phyloP scores from a whole-genome alignment of 371 early-diverging fungal genomes.

The Mucor racemosus region DNA sequence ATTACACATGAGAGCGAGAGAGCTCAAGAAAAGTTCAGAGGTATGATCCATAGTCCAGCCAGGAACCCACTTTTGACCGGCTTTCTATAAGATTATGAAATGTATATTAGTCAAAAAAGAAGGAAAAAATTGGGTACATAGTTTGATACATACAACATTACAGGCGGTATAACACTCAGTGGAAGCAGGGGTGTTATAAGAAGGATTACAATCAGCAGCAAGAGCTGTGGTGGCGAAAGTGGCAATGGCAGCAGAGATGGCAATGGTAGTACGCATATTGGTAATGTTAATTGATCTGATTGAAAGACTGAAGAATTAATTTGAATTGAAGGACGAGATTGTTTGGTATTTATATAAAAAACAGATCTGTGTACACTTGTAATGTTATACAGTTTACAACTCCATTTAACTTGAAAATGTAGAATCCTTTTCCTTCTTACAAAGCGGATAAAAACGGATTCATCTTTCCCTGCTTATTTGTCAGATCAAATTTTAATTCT shows the following conservation, averaged over 20 bases:
- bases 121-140: background rate
- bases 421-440: background rate
- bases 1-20: constrained; percentile 37
- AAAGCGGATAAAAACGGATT: constrained; percentile 12
- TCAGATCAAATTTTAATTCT: constrained; percentile 13
- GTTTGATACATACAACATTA: constrained; percentile 27
- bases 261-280: constrained; percentile 22
- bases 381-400: constrained; percentile 3
- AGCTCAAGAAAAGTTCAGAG: constrained; percentile 37
- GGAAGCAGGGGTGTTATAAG: constrained; percentile 26
- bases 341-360: background rate
- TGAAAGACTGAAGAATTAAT: constrained; percentile 1
- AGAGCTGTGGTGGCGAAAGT: constrained; percentile 17
- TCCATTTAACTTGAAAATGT: background rate
- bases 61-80: constrained; percentile 23
- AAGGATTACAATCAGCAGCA: constrained; percentile 34
- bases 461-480: background rate
- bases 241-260: constrained; percentile 23
- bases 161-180: constrained; percentile 26
- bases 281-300: background rate
- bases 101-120: background rate
- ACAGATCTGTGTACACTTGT: background rate
- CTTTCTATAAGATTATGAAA: constrained; percentile 12
- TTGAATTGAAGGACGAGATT: background rate
- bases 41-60: constrained; percentile 39